Evolutionary conservation across 2,329 filamentous ascomycete species (phyloP), one percentile per base, ranked within the genome.

Genomic region (Clathrospora elynae): DNA sequence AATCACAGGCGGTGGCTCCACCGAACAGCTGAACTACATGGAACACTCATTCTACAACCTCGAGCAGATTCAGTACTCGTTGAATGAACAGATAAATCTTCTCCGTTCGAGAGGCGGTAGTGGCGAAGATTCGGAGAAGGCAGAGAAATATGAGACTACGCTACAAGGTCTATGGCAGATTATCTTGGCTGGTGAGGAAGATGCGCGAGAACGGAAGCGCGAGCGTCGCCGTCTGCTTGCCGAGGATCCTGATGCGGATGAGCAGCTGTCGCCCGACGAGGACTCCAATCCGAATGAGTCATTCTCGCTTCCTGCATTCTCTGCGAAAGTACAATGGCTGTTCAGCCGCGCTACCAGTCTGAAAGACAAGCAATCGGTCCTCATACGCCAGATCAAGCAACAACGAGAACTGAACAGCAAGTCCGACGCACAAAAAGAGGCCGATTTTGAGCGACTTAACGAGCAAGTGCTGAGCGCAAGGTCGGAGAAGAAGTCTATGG

Each of bases 371-470:
- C 95, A 96, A 66, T 83, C 84, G 34, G 91, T 96, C 14, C 78
- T 97, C 6, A 87, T 92, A 61, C 84, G 90, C 29, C 91, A 97
- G 68, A 92, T 96, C 61, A 92, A 95, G 73, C 91, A 97, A 67
- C 92, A 97, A 71, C 87, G 91, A 45, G 90, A 95, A 63, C 80
- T 96, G 43, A 95, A 95, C 72, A 90, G 80, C 73, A 91, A 91
- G 63, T 90, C 89, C 1, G 90, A 95, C 56, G 77, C 65, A 2
- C 67, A 71, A 33, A 70, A 64, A 39, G 69, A 71, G 36, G 66
- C 57, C 17, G 71, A 76, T 35, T 64, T 72, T 34, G 55, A 62
- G 32, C 58, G 63, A 8, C 64, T 77, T 29, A 74, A 73, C 29
- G 70, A 73, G 10, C 71, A 71, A 54, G 63, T 73, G 12, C 57